Base-by-base conservation (phyloP, 768 basidiomycete genomes). In the Amanita molliuscula region DNA sequence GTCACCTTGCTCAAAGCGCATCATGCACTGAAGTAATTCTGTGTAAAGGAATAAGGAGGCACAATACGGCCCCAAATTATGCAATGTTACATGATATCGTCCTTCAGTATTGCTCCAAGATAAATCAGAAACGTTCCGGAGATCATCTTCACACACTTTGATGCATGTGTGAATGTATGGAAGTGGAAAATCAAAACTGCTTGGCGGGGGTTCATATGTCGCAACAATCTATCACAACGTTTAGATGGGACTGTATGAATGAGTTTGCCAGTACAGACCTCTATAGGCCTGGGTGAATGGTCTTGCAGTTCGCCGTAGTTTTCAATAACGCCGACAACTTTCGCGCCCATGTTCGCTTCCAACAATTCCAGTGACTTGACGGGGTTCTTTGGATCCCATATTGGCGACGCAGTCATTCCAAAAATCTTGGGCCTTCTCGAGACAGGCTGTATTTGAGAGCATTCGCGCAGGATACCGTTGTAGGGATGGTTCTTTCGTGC, bases 341-440 rank as follows among this genome's bases (percentile, higher is more conserved):
- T 84, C 16, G 86, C 75, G 61, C 88, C 75, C 62, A 91, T 56
- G 56, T 84, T 88, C 37, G 68, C 67, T 62, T 93, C 88, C 2
- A 91, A 68, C 0, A 71, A 70, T 18, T 68, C 60, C 16, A 94
- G 66, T 2, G 86, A 85, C 20, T 74, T 75, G 16, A 67, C 62
- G 0, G 88, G 79, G 47, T 88, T 76, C 54, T 77, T 82, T 10
- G 79, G 73, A 54, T 88, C 86, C 84, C 85, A 90, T 21, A 91
- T 80, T 0, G 91, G 91, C 15, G 88, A 91, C 0, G 92, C 92
- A 0, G 92, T 94, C 82, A 95, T 86, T 3, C 92, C 92, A 53
- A 94, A 88, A n/a, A 95, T 72, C 61, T 87, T 90, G 8, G 88
- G 87, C n/a, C 84, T 71, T 16, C 67, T 58, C 1, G 44, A 23